Conservation (phyloP, 2,329 filamentous ascomycete genomes). For the Triangularia setosa region DNA sequence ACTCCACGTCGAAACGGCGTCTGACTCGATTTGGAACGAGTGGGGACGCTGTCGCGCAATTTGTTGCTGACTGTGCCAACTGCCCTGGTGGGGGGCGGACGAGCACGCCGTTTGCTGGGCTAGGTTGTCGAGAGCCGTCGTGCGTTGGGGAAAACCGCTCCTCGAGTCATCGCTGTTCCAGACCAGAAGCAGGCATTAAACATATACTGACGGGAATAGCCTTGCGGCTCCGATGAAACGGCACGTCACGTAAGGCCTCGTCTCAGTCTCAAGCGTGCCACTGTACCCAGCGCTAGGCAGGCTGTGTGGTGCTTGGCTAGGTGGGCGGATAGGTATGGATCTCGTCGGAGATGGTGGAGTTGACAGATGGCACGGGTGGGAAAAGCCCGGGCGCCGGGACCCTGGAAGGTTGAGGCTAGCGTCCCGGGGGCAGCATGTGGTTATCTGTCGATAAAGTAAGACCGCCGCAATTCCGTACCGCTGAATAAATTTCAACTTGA, state of each 20-base stretch:
- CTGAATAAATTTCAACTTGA: conserved; percentile 13
- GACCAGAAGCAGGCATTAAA: background rate
- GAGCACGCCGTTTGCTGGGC: background rate
- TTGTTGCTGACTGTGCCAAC: background rate
- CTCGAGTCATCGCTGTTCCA: background rate
- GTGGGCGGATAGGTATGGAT: background rate
- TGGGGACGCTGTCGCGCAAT: conserved; percentile 3
- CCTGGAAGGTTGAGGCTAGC: background rate
- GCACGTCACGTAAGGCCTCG: background rate
- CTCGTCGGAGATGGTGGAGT: background rate
- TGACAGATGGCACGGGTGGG: conserved; percentile 7
- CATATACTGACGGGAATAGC: background rate
- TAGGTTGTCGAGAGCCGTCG: background rate
- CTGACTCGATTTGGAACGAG: conserved; percentile 4
- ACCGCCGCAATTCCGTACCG: background rate
- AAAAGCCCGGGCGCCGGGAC: background rate
- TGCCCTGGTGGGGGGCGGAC: background rate
- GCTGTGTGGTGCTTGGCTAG: background rate
- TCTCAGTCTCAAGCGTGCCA: background rate
- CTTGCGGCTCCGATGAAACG: background rate
- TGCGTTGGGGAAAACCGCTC: background rate
- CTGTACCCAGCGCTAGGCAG: conserved; percentile 6
- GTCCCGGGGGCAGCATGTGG: conserved; percentile 5
- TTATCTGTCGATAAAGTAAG: conserved; percentile 10
- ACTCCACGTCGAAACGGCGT: background rate